Evolutionary conservation across 2,329 filamentous ascomycete genomes (phyloP), one percentile per base, ranked within the genome.

Genomic region (Myriangium duriaei): DNA sequence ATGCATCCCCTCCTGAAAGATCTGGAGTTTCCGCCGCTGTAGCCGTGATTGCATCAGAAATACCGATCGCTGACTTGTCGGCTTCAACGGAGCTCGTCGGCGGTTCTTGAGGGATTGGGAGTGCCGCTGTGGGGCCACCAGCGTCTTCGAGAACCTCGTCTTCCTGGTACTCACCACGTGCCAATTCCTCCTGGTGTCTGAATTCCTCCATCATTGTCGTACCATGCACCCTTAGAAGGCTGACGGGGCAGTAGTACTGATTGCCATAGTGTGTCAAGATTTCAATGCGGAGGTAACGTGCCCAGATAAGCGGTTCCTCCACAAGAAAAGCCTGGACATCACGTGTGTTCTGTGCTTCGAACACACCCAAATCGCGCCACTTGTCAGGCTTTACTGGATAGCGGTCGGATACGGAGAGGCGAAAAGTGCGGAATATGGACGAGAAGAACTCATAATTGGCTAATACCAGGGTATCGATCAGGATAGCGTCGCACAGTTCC

Each of bases 371-470:
- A 30, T 85, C 77, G 47, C 80, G 85, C 91, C 91, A 98, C 49
- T 91, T 84, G 34, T 94, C 87, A 40, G 74, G 60, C 59, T 95
- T 96, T 38, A 91, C 82, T 1, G 91, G 91, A 58, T 95, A 96
- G 40, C 85, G 77, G 61, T 96, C 91, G 41, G 87, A 92, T 33
- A 95, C 88, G 55, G 84, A 92, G 48, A 96, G 76, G 36, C 82
- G 74, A 57, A 98, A 95, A 33, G 79, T 81, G 37, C 86, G 80
- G 50, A 96, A 82, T 72, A 93, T 95, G 55, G 86, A 95, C 39
- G 86, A 94, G 66, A 98, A 98, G 65, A 98, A 98, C 58, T 98
- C 91, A 51, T 92, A 98, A 57, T 98, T 98, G 44, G 88, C 91
- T 38, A 98, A 69, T n/a, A 96, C 91, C 29, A 98, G 70, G 0